These are phyloP conservation scores for Clohesyomyces aquaticus DNA, from an alignment of 495 filamentous ascomycete genomes.

Conservation along the genomic window DNA sequence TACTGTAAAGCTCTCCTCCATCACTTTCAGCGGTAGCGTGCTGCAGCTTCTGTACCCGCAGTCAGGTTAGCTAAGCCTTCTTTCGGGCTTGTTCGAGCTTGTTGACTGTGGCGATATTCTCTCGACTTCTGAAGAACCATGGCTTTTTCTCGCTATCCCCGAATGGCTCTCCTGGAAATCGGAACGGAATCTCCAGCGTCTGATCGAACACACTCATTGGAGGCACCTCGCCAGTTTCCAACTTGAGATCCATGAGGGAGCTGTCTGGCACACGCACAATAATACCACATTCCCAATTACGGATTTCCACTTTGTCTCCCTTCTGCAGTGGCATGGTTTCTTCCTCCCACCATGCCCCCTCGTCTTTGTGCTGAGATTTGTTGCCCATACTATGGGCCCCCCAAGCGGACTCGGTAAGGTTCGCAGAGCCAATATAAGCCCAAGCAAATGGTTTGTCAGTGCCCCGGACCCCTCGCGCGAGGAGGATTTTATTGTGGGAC, in stretches of 20 bases:
- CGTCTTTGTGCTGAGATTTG: slow-evolving; percentile 54
- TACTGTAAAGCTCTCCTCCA: no score
- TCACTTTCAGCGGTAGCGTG: no score
- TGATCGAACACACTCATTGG: slow-evolving; percentile 60
- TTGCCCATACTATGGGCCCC: slow-evolving; percentile 74
- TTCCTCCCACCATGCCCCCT: slow-evolving; percentile 53
- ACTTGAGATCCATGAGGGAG: slow-evolving; percentile 17
- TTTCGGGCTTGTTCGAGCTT: background rate
- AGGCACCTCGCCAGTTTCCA: slow-evolving; percentile 23
- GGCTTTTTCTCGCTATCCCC: slow-evolving; percentile 50
- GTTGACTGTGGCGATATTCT: background rate
- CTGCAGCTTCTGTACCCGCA: no score
- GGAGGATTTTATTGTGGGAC: slow-evolving; percentile 89
- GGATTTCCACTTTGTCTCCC: slow-evolving; percentile 62
- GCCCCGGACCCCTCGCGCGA: slow-evolving; percentile 57
- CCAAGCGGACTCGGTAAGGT: slow-evolving; percentile 92
- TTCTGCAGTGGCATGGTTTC: background rate
- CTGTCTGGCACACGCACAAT: slow-evolving; percentile 57
- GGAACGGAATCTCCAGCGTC: slow-evolving; percentile 73
- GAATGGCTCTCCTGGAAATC: slow-evolving; percentile 59
- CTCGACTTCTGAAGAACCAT: slow-evolving; percentile 56
- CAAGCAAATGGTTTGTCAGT: slow-evolving; percentile 54
- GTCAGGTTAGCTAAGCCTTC: no score
- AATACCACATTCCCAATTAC: slow-evolving; percentile 98
- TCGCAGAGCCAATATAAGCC: slow-evolving; percentile 91